Conservation (phyloP, 352 stramenopile species). For the Aphanomyces stellatus region DNA sequence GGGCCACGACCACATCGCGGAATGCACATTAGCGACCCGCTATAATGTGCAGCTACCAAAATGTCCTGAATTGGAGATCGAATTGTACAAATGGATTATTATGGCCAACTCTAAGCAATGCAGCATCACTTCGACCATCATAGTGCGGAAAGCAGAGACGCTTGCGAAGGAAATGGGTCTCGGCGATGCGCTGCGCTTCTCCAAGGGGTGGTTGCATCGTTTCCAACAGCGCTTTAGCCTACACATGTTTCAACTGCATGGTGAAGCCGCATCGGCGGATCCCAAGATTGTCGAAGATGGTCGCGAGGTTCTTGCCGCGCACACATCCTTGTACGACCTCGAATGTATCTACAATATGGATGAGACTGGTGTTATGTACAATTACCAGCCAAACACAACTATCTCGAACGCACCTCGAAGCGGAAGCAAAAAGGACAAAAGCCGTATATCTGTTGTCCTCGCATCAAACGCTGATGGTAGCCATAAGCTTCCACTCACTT, state of each 20-base stretch:
- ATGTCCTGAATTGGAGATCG: not conserved
- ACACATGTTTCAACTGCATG: not conserved
- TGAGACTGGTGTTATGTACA: slow-evolving; percentile 1
- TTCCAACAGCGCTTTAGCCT: not conserved
- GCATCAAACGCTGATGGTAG: slow-evolving; percentile 29
- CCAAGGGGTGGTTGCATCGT: slow-evolving; percentile 3
- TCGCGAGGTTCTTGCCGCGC: not conserved
- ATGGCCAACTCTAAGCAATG: not conserved
- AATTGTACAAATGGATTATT: not conserved
- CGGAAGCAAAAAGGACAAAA: slow-evolving; percentile 25
- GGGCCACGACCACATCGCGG: not conserved
- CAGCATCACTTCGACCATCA: not conserved
- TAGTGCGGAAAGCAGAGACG: not conserved
- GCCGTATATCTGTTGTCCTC: slow-evolving; percentile 25
- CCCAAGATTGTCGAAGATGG: not conserved
- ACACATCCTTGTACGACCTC: not conserved
- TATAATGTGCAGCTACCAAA: not conserved
- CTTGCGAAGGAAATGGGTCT: not conserved
- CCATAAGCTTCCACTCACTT: slow-evolving; percentile 26
- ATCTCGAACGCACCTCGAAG: slow-evolving; percentile 15
- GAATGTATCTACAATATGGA: not conserved
- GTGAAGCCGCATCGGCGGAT: not conserved
- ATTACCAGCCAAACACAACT: slow-evolving; percentile 6
- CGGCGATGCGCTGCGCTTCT: not conserved
- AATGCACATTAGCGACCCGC: not conserved